These are phyloP conservation scores for Phaeomoniella chlamydospora DNA, from an alignment of 2,329 filamentous ascomycete genomes.

Conservation along the genomic window DNA sequence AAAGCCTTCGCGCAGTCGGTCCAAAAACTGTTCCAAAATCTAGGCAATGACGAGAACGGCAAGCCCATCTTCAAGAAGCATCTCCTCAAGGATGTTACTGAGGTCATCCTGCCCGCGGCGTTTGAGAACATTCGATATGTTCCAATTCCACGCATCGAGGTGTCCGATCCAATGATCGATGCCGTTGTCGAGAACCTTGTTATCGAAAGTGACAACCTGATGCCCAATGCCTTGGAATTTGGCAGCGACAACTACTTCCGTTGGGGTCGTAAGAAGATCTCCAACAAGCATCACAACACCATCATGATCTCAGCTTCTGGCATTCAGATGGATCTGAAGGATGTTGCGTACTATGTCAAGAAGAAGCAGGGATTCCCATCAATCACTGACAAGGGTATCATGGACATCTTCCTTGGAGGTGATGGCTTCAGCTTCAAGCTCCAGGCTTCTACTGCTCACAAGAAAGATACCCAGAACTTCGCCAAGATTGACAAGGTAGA, in stretches of 20 bases:
- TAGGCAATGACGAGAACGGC: conserved; percentile 77
- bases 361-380: conserved; percentile 87
- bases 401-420: conserved; percentile 77
- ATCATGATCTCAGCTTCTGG: conserved; percentile 75
- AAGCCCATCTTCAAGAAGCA: conserved; percentile 87
- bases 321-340: conserved; percentile 75
- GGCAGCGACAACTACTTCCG: conserved; percentile 87
- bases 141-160: conserved; percentile 87
- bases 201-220: conserved; percentile 90
- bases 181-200: conserved; percentile 88
- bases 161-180: conserved; percentile 70
- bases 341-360: conserved; percentile 90
- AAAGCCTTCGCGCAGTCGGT: conserved; percentile 60
- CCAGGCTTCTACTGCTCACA: conserved; percentile 67
- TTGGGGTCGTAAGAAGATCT: conserved; percentile 79
- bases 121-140: conserved; percentile 83
- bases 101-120: conserved; percentile 69
- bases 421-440: conserved; percentile 85
- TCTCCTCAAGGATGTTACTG: conserved; percentile 72
- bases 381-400: conserved; percentile 73
- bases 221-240: conserved; percentile 82
- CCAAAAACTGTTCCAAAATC: conserved; percentile 73
- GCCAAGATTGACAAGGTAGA: conserved; percentile 89
- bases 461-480: conserved; percentile 63
- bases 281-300: conserved; percentile 69